Percentiles rank a stretch among this genome's conserved stretches.
Evolutionary conservation across 805 yeast species (phyloP).

Genomic region (Ogataea henricii): DNA sequence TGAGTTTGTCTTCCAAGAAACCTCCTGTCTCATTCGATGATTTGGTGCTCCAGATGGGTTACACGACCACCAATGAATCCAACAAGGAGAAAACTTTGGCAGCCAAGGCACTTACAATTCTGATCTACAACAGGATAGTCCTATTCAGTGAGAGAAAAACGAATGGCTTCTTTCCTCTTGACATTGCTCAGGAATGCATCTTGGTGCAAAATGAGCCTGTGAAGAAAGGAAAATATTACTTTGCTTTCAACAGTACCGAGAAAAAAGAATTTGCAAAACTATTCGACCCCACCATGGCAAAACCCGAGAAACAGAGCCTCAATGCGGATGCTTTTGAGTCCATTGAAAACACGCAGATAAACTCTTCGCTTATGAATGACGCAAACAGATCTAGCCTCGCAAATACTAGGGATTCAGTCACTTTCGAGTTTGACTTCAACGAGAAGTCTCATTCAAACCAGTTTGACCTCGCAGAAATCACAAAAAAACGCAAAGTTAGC

Average conservation of each 20-base stretch:
- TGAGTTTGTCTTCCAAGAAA: slow-evolving; percentile 4
- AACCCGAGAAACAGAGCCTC: not conserved
- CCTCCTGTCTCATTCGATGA: slow-evolving; percentile 7
- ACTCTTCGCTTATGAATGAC: slow-evolving; percentile 13
- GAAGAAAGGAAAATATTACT: slow-evolving; percentile 17
- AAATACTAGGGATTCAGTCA: slow-evolving; percentile 4
- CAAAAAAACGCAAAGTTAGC: slow-evolving; percentile 22
- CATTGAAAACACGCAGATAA: slow-evolving; percentile 12
- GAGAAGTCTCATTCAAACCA: not conserved
- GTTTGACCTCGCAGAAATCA: not conserved
- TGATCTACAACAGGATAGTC: slow-evolving; percentile 22
- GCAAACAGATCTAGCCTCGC: not conserved
- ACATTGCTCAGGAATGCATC: slow-evolving; percentile 18
- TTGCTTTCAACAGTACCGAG: slow-evolving; percentile 9
- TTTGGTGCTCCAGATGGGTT: slow-evolving; percentile 11
- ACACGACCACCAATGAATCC: not conserved
- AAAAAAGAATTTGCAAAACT: slow-evolving; percentile 8
- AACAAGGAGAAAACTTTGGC: slow-evolving; percentile 3
- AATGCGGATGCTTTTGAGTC: slow-evolving; percentile 10
- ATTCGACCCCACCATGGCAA: slow-evolving; percentile 14
- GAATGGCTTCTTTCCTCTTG: slow-evolving; percentile 12
- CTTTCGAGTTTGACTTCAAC: slow-evolving; percentile 5
- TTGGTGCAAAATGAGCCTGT: slow-evolving; percentile 17
- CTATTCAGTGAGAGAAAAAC: slow-evolving; percentile 14
- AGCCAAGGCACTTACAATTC: slow-evolving; percentile 22